phyloP scores from a whole-genome alignment of 2,329 filamentous ascomycete genomes.

The Lachnellula arida region DNA sequence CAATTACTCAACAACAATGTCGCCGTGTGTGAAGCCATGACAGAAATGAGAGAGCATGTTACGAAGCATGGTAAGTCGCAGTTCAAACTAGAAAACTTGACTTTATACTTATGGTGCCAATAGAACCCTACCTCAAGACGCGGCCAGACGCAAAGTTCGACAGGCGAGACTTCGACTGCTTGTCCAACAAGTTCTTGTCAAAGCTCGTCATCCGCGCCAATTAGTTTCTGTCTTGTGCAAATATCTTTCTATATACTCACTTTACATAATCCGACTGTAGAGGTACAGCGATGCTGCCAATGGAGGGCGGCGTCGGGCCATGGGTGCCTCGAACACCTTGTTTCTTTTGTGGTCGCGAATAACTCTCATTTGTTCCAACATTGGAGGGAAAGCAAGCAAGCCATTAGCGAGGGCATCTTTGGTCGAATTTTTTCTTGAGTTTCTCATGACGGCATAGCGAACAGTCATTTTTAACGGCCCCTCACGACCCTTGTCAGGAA shows the following conservation, averaged over 20 bases:
- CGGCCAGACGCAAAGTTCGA: constrained; percentile 77
- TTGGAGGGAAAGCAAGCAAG: constrained; percentile 4
- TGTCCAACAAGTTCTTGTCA: constrained; percentile 96
- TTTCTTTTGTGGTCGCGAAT: constrained; percentile 21
- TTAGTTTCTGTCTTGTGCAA: constrained; percentile 40
- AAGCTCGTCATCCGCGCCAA: constrained; percentile 95
- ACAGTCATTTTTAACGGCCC: constrained; percentile 25
- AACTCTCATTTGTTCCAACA: constrained; percentile 19
- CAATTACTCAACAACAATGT: constrained; percentile 86
- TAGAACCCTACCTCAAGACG: constrained; percentile 82
- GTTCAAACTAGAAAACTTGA: not conserved
- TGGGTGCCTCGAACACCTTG: constrained; percentile 11
- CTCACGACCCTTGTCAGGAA: constrained; percentile 20
- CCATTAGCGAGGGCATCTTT: constrained; percentile 22
- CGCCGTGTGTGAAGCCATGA: constrained; percentile 93
- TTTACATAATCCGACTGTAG: constrained; percentile 29
- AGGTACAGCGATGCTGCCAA: constrained; percentile 24
- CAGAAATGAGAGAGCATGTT: constrained; percentile 88
- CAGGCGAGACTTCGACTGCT: constrained; percentile 84
- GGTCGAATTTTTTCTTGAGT: constrained; percentile 5
- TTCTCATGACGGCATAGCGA: constrained; percentile 25
- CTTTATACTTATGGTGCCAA: constrained; percentile 37
- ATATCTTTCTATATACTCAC: constrained; percentile 28
- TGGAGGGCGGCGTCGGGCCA: constrained; percentile 15
- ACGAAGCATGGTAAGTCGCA: constrained; percentile 77